Conservation (phyloP, 2,329 filamentous ascomycete species). For the Ilyonectria robusta region DNA sequence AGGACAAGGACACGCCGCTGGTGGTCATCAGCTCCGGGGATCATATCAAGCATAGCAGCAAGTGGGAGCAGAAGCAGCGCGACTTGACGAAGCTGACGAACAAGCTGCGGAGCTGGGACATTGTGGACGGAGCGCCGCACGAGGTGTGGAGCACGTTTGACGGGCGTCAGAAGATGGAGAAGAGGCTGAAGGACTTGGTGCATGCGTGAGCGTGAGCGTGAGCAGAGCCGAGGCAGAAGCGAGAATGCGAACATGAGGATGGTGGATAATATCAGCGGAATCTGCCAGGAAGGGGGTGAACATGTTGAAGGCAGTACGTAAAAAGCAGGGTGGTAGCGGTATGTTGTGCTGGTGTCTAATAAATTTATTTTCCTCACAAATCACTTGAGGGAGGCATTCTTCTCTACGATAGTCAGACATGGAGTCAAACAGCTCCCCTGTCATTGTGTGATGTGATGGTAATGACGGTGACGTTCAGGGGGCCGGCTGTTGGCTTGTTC, state of each 20-base stretch:
- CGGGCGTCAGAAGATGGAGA: constrained; percentile 83
- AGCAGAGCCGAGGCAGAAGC: not conserved
- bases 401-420: too few species aligned
- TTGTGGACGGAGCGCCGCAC: constrained; percentile 87
- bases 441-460: not conserved
- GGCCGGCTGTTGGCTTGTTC: too few species aligned
- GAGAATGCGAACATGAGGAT: not conserved
- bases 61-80: constrained; percentile 88
- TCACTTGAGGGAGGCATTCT: not conserved
- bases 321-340: not conserved
- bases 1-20: constrained; percentile 81
- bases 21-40: constrained; percentile 87
- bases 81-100: constrained; percentile 86
- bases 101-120: constrained; percentile 86
- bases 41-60: constrained; percentile 73
- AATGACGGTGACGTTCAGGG: not conserved
- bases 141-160: constrained; percentile 85
- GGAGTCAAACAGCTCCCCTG: not conserved
- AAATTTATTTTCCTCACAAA: not conserved
- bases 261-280: not conserved
- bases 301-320: not conserved
- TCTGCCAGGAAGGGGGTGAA: not conserved
- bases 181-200: constrained; percentile 80
- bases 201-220: constrained; percentile 37
- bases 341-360: not conserved